phyloP scores from a whole-genome alignment of 768 basidiomycete genomes.

The Suillus subaureus region DNA sequence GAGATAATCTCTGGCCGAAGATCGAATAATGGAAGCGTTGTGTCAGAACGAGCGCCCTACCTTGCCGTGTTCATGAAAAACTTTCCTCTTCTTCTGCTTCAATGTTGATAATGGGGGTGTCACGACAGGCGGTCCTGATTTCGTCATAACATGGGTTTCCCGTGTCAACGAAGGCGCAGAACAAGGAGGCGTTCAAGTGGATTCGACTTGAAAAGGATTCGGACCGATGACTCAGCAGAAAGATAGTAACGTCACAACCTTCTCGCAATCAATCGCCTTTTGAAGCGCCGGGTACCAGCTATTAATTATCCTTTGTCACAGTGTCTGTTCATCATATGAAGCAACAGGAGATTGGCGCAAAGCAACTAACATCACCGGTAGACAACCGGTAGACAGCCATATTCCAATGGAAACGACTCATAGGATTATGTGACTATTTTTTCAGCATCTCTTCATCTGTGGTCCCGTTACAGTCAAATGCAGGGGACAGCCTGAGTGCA shows the following conservation, averaged over 20 bases:
- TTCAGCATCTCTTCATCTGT: conserved; percentile 16
- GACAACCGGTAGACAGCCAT: not conserved
- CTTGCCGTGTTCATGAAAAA: conserved; percentile 35
- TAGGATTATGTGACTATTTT: conserved; percentile 31
- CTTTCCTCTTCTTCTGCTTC: conserved; percentile 30
- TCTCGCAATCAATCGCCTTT: conserved; percentile 1
- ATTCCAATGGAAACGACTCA: conserved; percentile 20
- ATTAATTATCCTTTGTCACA: not conserved
- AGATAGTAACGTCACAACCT: conserved; percentile 10
- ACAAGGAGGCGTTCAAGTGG: conserved; percentile 2
- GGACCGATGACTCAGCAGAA: conserved; percentile 26
- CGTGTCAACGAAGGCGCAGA: conserved; percentile 12
- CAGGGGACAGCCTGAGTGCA: conserved; percentile 19
- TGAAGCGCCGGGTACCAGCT: not conserved
- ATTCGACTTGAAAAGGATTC: conserved; percentile 19
- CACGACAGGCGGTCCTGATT: conserved; percentile 25
- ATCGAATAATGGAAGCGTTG: conserved; percentile 4
- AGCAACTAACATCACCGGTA: conserved; percentile 22
- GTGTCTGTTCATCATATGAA: conserved; percentile 3
- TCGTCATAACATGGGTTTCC: conserved; percentile 24
- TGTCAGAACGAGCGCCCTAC: conserved; percentile 23
- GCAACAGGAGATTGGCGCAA: conserved; percentile 14
- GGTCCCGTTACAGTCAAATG: conserved; percentile 38
- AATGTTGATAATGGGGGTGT: conserved; percentile 24
- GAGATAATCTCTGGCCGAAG: conserved; percentile 25